Base-by-base conservation (phyloP, 164 flowering plant species). In the Stephania japonica region DNA sequence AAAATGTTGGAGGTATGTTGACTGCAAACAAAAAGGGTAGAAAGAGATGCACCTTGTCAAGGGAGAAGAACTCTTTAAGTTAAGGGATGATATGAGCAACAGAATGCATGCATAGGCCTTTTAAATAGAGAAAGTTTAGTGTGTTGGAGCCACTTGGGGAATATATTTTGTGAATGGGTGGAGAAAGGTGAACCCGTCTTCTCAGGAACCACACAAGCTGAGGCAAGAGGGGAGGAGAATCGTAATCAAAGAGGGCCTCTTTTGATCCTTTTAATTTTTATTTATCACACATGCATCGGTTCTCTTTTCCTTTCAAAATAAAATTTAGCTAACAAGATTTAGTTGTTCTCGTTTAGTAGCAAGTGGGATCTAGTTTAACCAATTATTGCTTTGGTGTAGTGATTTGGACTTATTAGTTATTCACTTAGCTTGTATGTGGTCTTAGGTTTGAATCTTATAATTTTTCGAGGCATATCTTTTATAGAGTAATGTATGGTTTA, bases 61-160 rank as follows among this genome's bases (percentile, higher is more conserved):
- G 26, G 68, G 66, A 72, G 72, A 71, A 71, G 73, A 53, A 19
- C 53, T 19, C 38, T 32, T 32, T 27, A 5, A 66, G 80, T 77
- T 78, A 64, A 70, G 72, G 73, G 79, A 67, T 75, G 81, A 68
- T 86, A 72, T 82, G 84, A 72, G 76, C 10, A 73, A 74, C 70
- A 70, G 78, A 77, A 70, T 75, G 76, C 71, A 66, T 72, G 73
- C 76, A 44, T 69, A 80, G 75, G 82, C 75, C 79, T 83, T 89
- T 83, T 87, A 86, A 78, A 76, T 70, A 64, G 79, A 76, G 72
- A 56, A 56, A 79, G 70, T 70, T 72, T 72, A 73, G 74, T 73
- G 75, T 61, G 75, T 73, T 71, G 73, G 70, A 75, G 83, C 85
- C 81, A 84, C 85, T 84, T 84, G 92, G 81, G 75, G 87, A 81